phyloP scores from a whole-genome alignment of 805 yeast genomes.

The Saturnispora hagleri region DNA sequence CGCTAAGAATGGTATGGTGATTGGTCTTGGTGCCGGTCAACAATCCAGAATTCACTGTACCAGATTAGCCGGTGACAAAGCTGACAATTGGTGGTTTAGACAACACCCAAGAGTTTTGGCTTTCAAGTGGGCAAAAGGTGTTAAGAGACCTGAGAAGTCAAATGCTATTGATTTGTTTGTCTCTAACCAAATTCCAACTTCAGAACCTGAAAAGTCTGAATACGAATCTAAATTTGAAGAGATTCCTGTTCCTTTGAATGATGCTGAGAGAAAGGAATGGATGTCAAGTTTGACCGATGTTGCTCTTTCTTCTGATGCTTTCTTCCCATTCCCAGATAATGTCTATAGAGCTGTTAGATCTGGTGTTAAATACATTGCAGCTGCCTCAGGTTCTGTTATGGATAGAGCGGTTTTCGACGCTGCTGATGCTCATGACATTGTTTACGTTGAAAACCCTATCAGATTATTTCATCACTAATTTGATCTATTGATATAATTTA shows the following conservation, averaged over 20 bases:
- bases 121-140: slow-evolving; percentile 96
- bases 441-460: slow-evolving; percentile 94
- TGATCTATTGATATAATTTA: background rate
- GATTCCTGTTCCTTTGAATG: slow-evolving; percentile 76
- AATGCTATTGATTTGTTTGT: slow-evolving; percentile 95
- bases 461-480: slow-evolving; percentile 92
- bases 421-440: slow-evolving; percentile 84
- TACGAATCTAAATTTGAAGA: slow-evolving; percentile 82
- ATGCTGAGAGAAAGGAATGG: slow-evolving; percentile 85
- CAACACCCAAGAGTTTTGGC: slow-evolving; percentile 92
- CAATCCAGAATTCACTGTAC: slow-evolving; percentile 99
- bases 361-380: slow-evolving; percentile 93
- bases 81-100: slow-evolving; percentile 99
- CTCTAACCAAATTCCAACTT: slow-evolving; percentile 80
- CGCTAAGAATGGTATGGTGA: slow-evolving; percentile 98
- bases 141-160: slow-evolving; percentile 96
- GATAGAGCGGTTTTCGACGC: slow-evolving; percentile 94
- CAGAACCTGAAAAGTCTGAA: slow-evolving; percentile 89
- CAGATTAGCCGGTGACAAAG: slow-evolving; percentile 97
- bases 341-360: slow-evolving; percentile 95
- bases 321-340: slow-evolving; percentile 99
- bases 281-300: slow-evolving; percentile 69
- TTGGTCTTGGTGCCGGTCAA: slow-evolving; percentile 99
- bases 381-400: slow-evolving; percentile 97
- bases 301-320: slow-evolving; percentile 93